Conservation (phyloP, 129 eudicot species). For the Deinandra increscens region DNA sequence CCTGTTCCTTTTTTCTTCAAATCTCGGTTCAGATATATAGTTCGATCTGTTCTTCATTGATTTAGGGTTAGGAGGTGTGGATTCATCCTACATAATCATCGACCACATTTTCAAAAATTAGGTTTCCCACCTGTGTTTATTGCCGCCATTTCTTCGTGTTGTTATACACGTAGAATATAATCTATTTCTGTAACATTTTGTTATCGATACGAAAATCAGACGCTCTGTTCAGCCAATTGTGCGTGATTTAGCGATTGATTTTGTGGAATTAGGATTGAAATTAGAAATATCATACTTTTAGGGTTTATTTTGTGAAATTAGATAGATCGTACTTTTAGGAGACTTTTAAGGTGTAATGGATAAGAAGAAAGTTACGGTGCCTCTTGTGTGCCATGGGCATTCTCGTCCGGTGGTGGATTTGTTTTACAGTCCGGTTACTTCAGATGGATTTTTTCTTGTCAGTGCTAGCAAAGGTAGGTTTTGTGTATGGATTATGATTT, state of each 20-base stretch:
- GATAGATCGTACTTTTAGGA: slow-evolving; percentile 9
- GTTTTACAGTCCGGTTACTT: slow-evolving; percentile 66
- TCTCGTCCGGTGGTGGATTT: slow-evolving; percentile 74
- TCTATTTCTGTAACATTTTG: slow-evolving; percentile 19
- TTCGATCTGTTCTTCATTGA: slow-evolving; percentile 37
- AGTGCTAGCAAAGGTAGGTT: slow-evolving; percentile 71
- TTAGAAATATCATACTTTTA: background rate
- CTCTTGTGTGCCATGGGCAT: slow-evolving; percentile 75
- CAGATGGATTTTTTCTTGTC: slow-evolving; percentile 68
- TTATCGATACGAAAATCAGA: slow-evolving; percentile 7
- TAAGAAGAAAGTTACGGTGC: slow-evolving; percentile 58
- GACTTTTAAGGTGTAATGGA: too few relatives aligned
- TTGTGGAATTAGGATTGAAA: background rate
- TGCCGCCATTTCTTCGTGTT: slow-evolving; percentile 37
- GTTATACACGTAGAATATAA: slow-evolving; percentile 9
- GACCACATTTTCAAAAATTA: slow-evolving; percentile 28
- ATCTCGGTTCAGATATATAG: slow-evolving; percentile 7
- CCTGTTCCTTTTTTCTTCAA: background rate
- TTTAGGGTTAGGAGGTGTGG: slow-evolving; percentile 58
- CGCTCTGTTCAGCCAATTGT: background rate
- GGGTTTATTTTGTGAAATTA: too few relatives aligned
- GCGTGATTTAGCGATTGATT: background rate
- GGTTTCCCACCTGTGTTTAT: slow-evolving; percentile 54
- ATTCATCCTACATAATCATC: slow-evolving; percentile 23
- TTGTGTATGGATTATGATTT: background rate